Evolutionary conservation across 139 green algal genomes (phyloP), one percentile per base, ranked within the genome.

Genomic region (Chlorella ohadii): DNA sequence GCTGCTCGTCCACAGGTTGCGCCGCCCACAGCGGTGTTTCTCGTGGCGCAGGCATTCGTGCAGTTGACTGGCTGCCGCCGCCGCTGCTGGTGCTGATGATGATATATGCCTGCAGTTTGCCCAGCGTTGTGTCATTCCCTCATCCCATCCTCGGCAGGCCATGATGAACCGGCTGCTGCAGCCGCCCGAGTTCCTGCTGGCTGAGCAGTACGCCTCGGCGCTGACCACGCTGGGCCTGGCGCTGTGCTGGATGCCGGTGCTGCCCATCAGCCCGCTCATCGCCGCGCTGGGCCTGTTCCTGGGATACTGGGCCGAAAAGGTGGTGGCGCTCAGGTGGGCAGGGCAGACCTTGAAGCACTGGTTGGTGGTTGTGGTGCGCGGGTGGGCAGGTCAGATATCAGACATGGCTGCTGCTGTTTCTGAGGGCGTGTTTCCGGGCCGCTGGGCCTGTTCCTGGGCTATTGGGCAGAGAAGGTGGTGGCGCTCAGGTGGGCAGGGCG

Each of bases 211-310:
- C 78, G 86, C 91, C 38, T 72, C 74, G 11, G 71, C 79, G 2
- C 72, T 92, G 12, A 89, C 88, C 41, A 92, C 86, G 15, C 64
- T 94, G 65, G 91, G 81, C 3, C 57, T 94, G 36, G 91, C 80
- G 25, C 56, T 91, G 25, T 89, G 88, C 39, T 94, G 85, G 71
- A 89, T 86, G 81, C 91, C 90, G 9, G 89, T 90, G 33, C 88
- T 94, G 64, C 91, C 91, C 55, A 65, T 93, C 44, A 84, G 72
- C 39, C 86, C 85, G 31, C 25, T 88, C 36, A 78, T 94, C 28
- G 86, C 87, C 0, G 19, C 68, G n/a, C 33, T 79, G 71, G 87
- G 84, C 34, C 56, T 94, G 55, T 66, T 81, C 56, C 31, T 89
- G 23, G 71, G 56, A 0, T 92, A 93, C 78, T 91, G 83, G 66